Evolutionary conservation across 163 green algal species (phyloP).

Genomic region (Volvox carteri): DNA sequence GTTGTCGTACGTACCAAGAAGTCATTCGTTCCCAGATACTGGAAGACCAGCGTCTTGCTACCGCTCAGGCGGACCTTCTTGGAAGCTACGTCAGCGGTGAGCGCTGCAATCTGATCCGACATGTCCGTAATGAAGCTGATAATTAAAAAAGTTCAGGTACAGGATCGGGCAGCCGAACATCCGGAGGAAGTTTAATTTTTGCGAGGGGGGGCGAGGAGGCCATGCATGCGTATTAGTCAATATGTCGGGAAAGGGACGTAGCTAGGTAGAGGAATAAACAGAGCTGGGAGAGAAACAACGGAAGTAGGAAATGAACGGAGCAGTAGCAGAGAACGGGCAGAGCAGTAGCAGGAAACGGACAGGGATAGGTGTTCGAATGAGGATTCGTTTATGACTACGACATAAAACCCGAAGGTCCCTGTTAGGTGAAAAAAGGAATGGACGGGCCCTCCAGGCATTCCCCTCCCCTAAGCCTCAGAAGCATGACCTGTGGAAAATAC

Average conservation of each 20-base stretch:
- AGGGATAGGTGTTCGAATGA: too few species aligned
- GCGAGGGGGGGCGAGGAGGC: not conserved
- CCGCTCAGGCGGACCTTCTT: not conserved
- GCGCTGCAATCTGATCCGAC: not conserved
- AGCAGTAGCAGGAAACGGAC: too few species aligned
- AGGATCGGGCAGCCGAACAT: not conserved
- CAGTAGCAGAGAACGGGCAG: too few species aligned
- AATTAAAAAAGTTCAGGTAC: not conserved
- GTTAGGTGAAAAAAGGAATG: too few species aligned
- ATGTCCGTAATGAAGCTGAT: constrained; percentile 21
- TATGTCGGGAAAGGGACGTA: not conserved
- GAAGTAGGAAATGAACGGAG: not conserved
- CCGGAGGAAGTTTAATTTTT: not conserved
- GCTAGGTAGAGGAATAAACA: not conserved
- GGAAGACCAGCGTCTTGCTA: not conserved
- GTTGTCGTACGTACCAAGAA: not conserved
- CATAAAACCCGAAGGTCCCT: too few species aligned
- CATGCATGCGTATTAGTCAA: not conserved
- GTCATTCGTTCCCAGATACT: constrained; percentile 22
- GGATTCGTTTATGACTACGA: too few species aligned
- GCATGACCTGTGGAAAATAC: too few species aligned
- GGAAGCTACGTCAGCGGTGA: not conserved
- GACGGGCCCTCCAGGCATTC: too few species aligned
- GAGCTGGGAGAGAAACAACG: not conserved
- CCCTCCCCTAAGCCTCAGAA: too few species aligned